A percentile compares a stretch with the other conserved stretches of the same genome.
phyloP scores from a whole-genome alignment of 2,329 filamentous ascomycete species.

The Hypoxylon sp. region DNA sequence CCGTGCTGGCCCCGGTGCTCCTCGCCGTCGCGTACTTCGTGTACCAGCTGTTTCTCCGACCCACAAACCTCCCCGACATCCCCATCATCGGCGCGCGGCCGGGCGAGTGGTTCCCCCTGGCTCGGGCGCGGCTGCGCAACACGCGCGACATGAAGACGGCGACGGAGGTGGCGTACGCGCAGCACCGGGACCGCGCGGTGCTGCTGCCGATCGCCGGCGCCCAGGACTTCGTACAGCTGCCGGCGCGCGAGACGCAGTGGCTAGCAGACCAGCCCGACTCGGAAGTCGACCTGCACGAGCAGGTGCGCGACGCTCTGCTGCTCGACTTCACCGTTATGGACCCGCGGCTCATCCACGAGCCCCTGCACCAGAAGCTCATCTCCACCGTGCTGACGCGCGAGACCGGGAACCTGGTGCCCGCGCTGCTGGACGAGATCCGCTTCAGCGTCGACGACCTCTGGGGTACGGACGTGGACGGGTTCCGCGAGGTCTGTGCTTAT shows the following conservation, averaged over 20 bases:
- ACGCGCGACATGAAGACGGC: conserved; percentile 47
- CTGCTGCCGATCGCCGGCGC: conserved; percentile 45
- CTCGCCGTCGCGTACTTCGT: conserved; percentile 43
- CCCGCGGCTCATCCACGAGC: conserved; percentile 40
- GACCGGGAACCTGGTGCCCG: conserved; percentile 50
- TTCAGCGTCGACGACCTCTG: conserved; percentile 44
- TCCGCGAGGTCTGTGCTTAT: conserved; percentile 40
- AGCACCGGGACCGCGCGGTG: conserved; percentile 45
- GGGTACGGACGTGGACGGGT: conserved; percentile 40
- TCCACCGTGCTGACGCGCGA: conserved; percentile 47
- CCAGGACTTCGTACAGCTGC: conserved; percentile 46
- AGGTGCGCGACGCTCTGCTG: conserved; percentile 44
- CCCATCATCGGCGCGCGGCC: conserved; percentile 49
- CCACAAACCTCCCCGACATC: conserved; percentile 45
- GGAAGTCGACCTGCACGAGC: conserved; percentile 43
- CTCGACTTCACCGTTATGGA: conserved; percentile 46
- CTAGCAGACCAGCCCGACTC: conserved; percentile 50
- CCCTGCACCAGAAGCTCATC: conserved; percentile 47
- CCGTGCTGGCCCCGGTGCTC: conserved; percentile 43
- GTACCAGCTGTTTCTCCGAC: conserved; percentile 45
- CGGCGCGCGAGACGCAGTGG: conserved; percentile 48
- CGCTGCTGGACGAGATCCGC: conserved; percentile 47
- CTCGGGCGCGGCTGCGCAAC: conserved; percentile 50
- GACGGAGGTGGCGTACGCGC: conserved; percentile 41
- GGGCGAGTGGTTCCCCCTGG: conserved; percentile 52